Base-by-base conservation (phyloP, 2,329 filamentous ascomycete species). In the Lecanicillium sp. region DNA sequence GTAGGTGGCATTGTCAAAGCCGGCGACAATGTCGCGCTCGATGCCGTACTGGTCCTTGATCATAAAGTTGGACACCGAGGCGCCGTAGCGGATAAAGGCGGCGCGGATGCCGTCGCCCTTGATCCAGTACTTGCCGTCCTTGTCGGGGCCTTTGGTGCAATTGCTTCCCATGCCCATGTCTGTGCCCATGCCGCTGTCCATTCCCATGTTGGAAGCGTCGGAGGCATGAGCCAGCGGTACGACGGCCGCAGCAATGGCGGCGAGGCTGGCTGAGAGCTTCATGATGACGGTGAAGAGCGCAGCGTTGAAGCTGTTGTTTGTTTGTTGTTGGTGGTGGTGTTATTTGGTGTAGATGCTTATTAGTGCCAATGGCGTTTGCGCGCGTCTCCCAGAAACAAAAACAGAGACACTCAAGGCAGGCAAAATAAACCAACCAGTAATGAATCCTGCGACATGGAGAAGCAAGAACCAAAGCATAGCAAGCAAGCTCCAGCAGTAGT, bases 1-100 rank as follows among this genome's bases (percentile, higher is more conserved):
- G 61, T 83, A 78, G 37, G 65, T 75, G 33, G 83, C 83, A 53
- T 87, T 87, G 63, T 89, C 84, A 51, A 79, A 88, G 34, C 84
- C 84, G 33, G 73, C 71, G 1, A 89, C 77, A 35, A 89, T 65
- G 53, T 89, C 84, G 43, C 83, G 73, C 53, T 75, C 68, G 31
- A 82, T 63, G 33, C 82, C 83, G 48, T 80, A 69, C 49, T 75
- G 74, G 57, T 87, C 83, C 28, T 75, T 71, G 56, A 89, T 69
- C 56, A 84, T 68, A 37, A 89, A 65, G 53, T 87, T 82, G 42
- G 80, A 73, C 51, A 89, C 73, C 42, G 78, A 78, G 7, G 83
- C 84, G 44, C 83, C 84, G 51, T 88, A 88, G 1, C 81, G 70
- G 33, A 88, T 79, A 58, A 88, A 88, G 33, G 70, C 64, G 8